phyloP scores from a whole-genome alignment of 2,329 filamentous ascomycete genomes.

The Colletotrichum sp. region DNA sequence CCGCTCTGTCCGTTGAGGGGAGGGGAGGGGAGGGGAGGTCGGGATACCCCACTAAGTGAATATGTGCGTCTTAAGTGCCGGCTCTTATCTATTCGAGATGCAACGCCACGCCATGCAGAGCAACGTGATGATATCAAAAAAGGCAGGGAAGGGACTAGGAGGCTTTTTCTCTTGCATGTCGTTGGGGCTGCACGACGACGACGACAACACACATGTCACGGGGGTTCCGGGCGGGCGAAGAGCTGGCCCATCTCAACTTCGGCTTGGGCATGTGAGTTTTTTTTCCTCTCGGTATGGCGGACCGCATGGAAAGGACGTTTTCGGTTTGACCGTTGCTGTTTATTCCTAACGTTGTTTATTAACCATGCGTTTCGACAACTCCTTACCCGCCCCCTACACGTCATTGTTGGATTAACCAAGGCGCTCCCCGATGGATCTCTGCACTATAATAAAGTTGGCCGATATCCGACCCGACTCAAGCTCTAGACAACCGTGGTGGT shows the following conservation, averaged over 20 bases:
- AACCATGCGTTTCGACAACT: neutral
- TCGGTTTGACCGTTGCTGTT: neutral
- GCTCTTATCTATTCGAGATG: neutral
- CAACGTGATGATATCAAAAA: neutral
- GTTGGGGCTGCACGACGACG: neutral
- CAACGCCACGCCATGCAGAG: neutral
- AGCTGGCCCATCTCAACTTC: neutral
- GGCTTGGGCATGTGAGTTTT: neutral
- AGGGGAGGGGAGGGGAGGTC: neutral
- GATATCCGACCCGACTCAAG: neutral
- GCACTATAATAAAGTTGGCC: neutral
- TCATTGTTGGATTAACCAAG: neutral
- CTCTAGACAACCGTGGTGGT: neutral
- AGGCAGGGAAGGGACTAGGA: neutral
- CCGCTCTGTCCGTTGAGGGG: neutral
- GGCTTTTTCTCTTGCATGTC: neutral
- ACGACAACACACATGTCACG: neutral
- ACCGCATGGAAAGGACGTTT: neutral
- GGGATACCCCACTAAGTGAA: neutral
- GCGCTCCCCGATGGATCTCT: neutral
- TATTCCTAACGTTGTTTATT: neutral
- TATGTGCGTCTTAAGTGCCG: neutral
- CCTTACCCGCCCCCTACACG: neutral
- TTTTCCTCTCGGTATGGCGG: neutral
- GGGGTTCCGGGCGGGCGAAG: neutral